A percentile compares a stretch with the other conserved stretches of the same genome.
These are phyloP conservation scores for Tylopilus vinaceipallidus DNA, from an alignment of 768 basidiomycete genomes.

Conservation along the genomic window DNA sequence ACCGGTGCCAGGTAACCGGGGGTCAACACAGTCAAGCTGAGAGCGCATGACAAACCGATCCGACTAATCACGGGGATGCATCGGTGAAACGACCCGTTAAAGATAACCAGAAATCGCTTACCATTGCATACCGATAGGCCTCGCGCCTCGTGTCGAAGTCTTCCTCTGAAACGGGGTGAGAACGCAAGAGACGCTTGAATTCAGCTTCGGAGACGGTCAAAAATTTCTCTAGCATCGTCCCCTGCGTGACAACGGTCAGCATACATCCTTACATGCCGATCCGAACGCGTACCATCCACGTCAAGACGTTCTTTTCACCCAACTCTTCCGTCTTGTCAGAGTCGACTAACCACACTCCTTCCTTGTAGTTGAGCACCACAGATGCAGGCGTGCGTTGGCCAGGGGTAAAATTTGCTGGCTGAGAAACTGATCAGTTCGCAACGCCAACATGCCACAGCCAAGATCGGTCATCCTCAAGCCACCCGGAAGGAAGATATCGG, in stretches of 20 bases:
- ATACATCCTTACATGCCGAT: background rate
- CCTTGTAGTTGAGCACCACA: slow-evolving; percentile 59
- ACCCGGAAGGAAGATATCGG: too few species aligned
- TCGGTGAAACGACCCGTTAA: background rate
- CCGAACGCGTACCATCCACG: slow-evolving; percentile 62
- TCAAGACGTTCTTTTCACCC: slow-evolving; percentile 65
- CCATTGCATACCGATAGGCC: slow-evolving; percentile 86
- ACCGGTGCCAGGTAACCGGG: slow-evolving; percentile 80
- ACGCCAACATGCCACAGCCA: background rate
- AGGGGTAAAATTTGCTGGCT: slow-evolving; percentile 68
- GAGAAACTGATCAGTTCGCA: slow-evolving; percentile 2
- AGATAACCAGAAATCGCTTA: slow-evolving; percentile 28
- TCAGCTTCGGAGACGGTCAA: slow-evolving; percentile 65
- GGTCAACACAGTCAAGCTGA: slow-evolving; percentile 86
- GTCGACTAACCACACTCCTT: slow-evolving; percentile 70
- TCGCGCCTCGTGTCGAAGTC: slow-evolving; percentile 47
- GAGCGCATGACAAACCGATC: slow-evolving; percentile 82
- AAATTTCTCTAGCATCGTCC: slow-evolving; percentile 85
- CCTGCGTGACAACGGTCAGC: slow-evolving; percentile 43
- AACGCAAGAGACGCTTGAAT: slow-evolving; percentile 56
- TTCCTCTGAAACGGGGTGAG: slow-evolving; percentile 26
- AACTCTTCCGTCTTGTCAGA: slow-evolving; percentile 42
- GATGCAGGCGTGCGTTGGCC: slow-evolving; percentile 78
- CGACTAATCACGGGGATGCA: slow-evolving; percentile 27
- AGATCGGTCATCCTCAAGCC: too few species aligned